phyloP scores from a whole-genome alignment of 2,329 filamentous ascomycete genomes.

The Paracamarosporium sp. region DNA sequence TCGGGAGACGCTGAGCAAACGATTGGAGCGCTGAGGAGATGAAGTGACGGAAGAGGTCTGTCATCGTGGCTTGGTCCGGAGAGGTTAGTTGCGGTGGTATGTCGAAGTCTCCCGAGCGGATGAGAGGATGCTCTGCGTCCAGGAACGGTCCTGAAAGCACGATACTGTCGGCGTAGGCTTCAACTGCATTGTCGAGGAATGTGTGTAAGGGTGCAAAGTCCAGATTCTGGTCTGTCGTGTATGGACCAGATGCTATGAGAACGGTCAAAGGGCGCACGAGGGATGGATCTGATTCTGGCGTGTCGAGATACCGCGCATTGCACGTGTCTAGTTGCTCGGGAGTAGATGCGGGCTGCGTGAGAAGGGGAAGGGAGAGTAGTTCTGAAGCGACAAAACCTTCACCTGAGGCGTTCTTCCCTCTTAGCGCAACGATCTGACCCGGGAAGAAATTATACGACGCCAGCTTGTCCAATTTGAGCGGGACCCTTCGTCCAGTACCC shows the following conservation, averaged over 20 bases:
- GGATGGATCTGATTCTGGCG: conserved; percentile 60
- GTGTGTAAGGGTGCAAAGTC: conserved; percentile 87
- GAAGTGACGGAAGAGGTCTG: conserved; percentile 81
- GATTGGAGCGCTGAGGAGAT: conserved; percentile 76
- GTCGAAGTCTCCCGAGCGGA: conserved; percentile 65
- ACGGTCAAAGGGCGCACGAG: conserved; percentile 72
- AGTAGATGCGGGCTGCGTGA: conserved; percentile 76
- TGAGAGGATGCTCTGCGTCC: conserved; percentile 86
- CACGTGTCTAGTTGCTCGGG: conserved; percentile 70
- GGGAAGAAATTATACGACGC: conserved; percentile 85
- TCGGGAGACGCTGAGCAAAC: conserved; percentile 74
- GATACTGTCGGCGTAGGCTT: conserved; percentile 77
- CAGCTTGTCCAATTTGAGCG: conserved; percentile 75
- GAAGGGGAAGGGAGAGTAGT: conserved; percentile 74
- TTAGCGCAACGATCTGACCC: conserved; percentile 88
- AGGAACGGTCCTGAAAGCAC: conserved; percentile 88
- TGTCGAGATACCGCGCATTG: conserved; percentile 71
- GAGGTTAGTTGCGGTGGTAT: conserved; percentile 48
- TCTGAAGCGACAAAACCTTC: conserved; percentile 82
- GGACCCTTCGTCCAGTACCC: conserved; percentile 82
- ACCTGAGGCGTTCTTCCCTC: conserved; percentile 86
- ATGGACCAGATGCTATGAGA: conserved; percentile 83
- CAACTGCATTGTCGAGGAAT: conserved; percentile 78
- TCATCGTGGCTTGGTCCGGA: conserved; percentile 79
- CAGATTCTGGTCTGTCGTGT: conserved; percentile 90